A percentile compares a stretch with the other conserved stretches of the same genome.
Evolutionary conservation across 2,329 filamentous ascomycete species (phyloP).

Genomic region (Aspergillus fumigatiaffinis): DNA sequence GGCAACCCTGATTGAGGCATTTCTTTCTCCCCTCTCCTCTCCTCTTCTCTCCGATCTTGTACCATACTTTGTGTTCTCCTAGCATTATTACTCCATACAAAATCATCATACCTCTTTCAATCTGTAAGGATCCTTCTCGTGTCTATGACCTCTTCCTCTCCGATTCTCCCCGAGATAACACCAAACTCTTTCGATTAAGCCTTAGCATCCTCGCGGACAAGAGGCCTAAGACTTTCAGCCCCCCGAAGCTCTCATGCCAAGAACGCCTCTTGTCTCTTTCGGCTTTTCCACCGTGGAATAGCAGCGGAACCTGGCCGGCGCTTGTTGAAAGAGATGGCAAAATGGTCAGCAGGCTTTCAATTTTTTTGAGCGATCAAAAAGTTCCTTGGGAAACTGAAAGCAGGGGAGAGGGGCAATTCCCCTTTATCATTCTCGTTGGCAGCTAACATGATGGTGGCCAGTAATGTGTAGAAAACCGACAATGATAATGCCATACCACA

Average conservation of each 20-base stretch:
- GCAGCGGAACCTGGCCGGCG: neutral
- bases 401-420: neutral
- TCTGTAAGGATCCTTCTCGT: neutral
- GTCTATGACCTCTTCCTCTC: neutral
- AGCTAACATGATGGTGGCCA: neutral
- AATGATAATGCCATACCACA: neutral
- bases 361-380: too few relatives aligned
- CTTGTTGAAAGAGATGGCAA: neutral
- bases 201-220: neutral
- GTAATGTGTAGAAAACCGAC: neutral
- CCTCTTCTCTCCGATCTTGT: neutral
- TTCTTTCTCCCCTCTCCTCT: neutral
- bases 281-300: neutral
- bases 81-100: too few relatives aligned
- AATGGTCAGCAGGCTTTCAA: neutral
- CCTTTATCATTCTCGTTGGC: neutral
- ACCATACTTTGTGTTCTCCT: too few relatives aligned
- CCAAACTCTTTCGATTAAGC: neutral
- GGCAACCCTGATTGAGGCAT: neutral
- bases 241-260: neutral
- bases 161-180: neutral
- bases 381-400: neutral
- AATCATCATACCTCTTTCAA: neutral
- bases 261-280: neutral
- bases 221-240: neutral